Conservation (phyloP, 176 grass and related monocot genomes). For the Musa schizocarpa region DNA sequence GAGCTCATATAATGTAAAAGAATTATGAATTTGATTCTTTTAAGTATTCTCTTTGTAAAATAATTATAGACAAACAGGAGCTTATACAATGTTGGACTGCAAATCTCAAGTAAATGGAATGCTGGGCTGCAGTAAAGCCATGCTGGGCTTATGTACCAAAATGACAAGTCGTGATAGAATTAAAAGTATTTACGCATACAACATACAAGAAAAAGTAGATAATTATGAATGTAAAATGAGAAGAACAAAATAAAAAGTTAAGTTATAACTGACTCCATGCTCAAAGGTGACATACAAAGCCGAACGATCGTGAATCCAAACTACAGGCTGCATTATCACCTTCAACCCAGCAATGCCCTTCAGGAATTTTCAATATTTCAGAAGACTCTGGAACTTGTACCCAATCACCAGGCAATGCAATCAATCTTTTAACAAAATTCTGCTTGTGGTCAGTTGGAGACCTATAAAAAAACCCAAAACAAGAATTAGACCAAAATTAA, state of each 20-base stretch:
- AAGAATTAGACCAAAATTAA: not conserved
- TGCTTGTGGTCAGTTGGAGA: constrained; percentile 30
- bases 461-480: constrained; percentile 20
- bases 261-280: no score
- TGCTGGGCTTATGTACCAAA: not conserved
- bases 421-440: constrained; percentile 41
- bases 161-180: not conserved
- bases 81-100: no score
- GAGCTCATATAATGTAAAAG: no score
- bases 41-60: no score
- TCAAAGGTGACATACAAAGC: constrained; percentile 40
- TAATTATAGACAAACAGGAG: no score
- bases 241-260: not conserved
- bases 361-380: constrained; percentile 48
- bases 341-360: constrained; percentile 85
- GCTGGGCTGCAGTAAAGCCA: not conserved
- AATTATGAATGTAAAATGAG: no score
- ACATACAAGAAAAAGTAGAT: no score
- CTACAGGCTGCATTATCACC: constrained; percentile 48
- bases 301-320: constrained; percentile 50
- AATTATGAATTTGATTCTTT: no score
- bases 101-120: not conserved
- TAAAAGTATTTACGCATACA: no score
- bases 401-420: constrained; percentile 69
- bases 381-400: constrained; percentile 48